phyloP scores from a whole-genome alignment of 176 grass and related monocot genomes.

The Lolium rigidum region DNA sequence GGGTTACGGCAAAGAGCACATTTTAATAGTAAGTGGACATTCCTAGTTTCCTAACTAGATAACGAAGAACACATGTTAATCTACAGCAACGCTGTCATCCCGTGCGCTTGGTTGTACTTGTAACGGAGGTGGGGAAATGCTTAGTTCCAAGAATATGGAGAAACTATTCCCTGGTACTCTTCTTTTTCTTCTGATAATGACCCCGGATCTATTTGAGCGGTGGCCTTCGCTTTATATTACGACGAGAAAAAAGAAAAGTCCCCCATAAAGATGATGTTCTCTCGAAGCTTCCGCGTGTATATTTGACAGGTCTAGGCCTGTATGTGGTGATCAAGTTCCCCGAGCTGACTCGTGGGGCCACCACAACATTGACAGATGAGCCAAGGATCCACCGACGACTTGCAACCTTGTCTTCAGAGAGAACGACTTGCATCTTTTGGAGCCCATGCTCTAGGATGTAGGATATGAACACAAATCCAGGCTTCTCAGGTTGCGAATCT shows the following conservation, averaged over 20 bases:
- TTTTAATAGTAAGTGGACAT: too few species aligned
- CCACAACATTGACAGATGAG: constrained; percentile 20
- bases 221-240: neutral
- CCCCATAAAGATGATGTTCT: neutral
- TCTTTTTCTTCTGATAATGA: constrained; percentile 3
- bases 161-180: neutral
- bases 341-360: neutral
- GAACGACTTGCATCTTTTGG: neutral
- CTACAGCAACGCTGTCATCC: too few species aligned
- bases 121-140: neutral
- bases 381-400: neutral
- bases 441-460: neutral
- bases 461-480: neutral
- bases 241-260: neutral
- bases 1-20: too few species aligned
- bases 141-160: neutral
- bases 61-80: too few species aligned
- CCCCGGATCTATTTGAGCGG: neutral
- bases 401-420: neutral
- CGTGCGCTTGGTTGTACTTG: too few species aligned
- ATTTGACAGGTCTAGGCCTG: neutral
- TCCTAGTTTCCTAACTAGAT: too few species aligned
- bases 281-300: neutral
- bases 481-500: neutral
- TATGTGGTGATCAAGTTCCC: neutral